These are phyloP conservation scores for Allium fistulosum DNA, from an alignment of 106 monocot genomes.

Conservation along the genomic window DNA sequence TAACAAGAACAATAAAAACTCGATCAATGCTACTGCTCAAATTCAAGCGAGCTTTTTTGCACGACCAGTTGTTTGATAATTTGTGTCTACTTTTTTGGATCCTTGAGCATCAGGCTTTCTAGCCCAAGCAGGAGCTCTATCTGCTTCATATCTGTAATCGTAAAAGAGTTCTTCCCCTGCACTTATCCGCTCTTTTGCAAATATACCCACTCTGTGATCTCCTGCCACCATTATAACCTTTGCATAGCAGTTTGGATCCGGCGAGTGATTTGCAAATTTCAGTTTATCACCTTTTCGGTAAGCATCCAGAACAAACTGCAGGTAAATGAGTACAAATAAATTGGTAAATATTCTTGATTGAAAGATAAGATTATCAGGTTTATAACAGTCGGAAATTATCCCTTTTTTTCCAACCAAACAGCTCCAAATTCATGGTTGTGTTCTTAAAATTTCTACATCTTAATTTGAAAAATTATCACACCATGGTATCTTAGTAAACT, in stretches of 20 bases:
- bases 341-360: too few species aligned
- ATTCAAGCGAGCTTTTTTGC: slow-evolving; percentile 84
- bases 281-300: slow-evolving; percentile 90
- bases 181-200: slow-evolving; percentile 82
- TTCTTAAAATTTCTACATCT: too few species aligned
- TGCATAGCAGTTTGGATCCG: slow-evolving; percentile 94
- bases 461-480: too few species aligned
- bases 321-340: neutral
- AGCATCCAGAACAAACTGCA: slow-evolving; percentile 97
- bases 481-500: too few species aligned
- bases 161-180: slow-evolving; percentile 97
- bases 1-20: too few species aligned
- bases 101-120: slow-evolving; percentile 66
- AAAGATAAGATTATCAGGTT: too few species aligned
- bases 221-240: slow-evolving; percentile 99
- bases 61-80: slow-evolving; percentile 46
- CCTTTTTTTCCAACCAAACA: too few species aligned
- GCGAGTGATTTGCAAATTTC: slow-evolving; percentile 98
- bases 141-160: slow-evolving; percentile 90
- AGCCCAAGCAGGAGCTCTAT: slow-evolving; percentile 93
- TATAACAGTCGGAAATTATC: too few species aligned
- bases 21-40: neutral
- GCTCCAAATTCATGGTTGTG: too few species aligned
- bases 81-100: slow-evolving; percentile 58
- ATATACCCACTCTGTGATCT: slow-evolving; percentile 96